Conservation (phyloP, 495 filamentous ascomycete species). For the Terfezia boudieri region DNA sequence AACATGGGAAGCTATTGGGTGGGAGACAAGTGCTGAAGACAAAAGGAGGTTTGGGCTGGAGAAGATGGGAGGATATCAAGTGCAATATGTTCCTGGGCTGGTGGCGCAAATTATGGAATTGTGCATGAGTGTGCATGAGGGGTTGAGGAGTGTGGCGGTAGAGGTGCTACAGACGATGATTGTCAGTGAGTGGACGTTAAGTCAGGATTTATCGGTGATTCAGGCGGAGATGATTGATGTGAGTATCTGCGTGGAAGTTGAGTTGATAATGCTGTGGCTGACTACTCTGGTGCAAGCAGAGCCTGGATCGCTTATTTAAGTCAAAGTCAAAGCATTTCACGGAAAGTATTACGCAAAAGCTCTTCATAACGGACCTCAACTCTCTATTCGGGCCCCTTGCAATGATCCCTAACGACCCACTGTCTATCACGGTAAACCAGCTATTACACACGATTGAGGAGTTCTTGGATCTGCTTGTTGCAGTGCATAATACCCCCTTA, state of each 20-base stretch:
- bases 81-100: slow-evolving; percentile 86
- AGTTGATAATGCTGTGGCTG: background rate
- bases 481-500: slow-evolving; percentile 64
- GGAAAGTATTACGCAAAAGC: slow-evolving; percentile 74
- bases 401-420: slow-evolving; percentile 39
- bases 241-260: slow-evolving; percentile 4
- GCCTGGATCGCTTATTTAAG: slow-evolving; percentile 79
- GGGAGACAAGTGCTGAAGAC: slow-evolving; percentile 61
- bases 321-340: slow-evolving; percentile 44
- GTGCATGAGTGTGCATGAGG: slow-evolving; percentile 87
- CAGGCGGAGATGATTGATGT: slow-evolving; percentile 88
- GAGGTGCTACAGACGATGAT: slow-evolving; percentile 95
- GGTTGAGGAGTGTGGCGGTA: slow-evolving; percentile 68
- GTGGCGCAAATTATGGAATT: slow-evolving; percentile 83
- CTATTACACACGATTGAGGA: slow-evolving; percentile 71
- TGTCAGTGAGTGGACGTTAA: slow-evolving; percentile 93
- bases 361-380: slow-evolving; percentile 71
- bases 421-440: slow-evolving; percentile 53
- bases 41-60: slow-evolving; percentile 45
- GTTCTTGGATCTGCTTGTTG: slow-evolving; percentile 73
- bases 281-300: slow-evolving; percentile 20
- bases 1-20: slow-evolving; percentile 92
- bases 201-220: slow-evolving; percentile 72
- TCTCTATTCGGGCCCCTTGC: slow-evolving; percentile 56
- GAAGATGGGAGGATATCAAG: slow-evolving; percentile 87